Evolutionary conservation across 345 rosid species (phyloP), one percentile per base, ranked within the genome.

Genomic region (Combretum micranthum): DNA sequence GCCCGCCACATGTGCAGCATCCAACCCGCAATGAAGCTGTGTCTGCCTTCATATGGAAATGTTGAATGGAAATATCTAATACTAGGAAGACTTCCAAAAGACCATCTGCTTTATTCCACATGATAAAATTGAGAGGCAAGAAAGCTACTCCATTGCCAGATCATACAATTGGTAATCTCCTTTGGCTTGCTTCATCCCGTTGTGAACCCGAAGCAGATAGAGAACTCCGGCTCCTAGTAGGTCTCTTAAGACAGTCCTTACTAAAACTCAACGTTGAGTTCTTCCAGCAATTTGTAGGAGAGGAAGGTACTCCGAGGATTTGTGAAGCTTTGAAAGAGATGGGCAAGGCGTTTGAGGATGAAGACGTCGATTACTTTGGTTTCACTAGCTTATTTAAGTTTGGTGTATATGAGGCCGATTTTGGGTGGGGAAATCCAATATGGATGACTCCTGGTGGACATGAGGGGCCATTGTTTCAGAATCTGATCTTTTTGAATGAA

Each of bases 21-120:
- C 85, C 83, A 0, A 72, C 85, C 14, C 59, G 83, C 44, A 70
- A 78, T 1, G 86, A 83, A 56, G 78, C 66, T 16, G 77, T 83
- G 10, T 68, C 81, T 14, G 83, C 85, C 47, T 69, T 80, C 21
- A 67, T 83, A 19, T 71, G 80, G 74, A 72, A 67, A 64, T 45
- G 61, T 42, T 70, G 63, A 20, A 70, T 71, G 69, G 37, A 64
- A 23, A 69, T 64, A 7, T 60, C 60, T 12, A 70, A 73, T 63
- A 48, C 59, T 12, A 73, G 48, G 23, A 56, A 63, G 0, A 53
- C 63, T 43, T 43, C 17, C 46, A 56, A 47, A 12, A 78, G 61
- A 51, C 78, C 76, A 0, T 69, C 81, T 12, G 20, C 67, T 13
- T 58, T 78, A n/a, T 61, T 66, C 19, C 79, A 66, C 11, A 26